Evolutionary conservation across 2,329 filamentous ascomycete species (phyloP).

Genomic region (Ophiostoma tasmaniense): DNA sequence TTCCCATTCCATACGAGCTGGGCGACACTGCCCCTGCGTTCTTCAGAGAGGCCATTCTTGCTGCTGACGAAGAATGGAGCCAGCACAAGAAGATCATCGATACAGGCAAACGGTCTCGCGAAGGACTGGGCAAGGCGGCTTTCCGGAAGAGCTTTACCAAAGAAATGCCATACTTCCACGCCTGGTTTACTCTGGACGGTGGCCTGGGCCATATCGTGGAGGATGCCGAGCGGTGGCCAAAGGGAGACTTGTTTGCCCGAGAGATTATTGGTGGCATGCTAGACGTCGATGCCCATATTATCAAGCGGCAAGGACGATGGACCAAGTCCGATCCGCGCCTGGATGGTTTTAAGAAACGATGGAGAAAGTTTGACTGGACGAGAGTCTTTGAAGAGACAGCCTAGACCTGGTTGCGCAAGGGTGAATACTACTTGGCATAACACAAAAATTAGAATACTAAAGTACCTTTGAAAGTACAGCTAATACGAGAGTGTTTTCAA

Average conservation of each 20-base stretch:
- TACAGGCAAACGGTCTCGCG: conserved; percentile 57
- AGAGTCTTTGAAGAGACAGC: conserved; percentile 41
- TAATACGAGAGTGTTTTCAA: neutral
- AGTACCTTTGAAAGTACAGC: neutral
- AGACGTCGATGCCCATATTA: conserved; percentile 68
- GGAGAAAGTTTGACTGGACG: conserved; percentile 90
- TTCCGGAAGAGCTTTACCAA: conserved; percentile 79
- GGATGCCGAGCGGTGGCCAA: conserved; percentile 75
- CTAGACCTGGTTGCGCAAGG: neutral
- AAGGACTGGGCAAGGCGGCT: conserved; percentile 66
- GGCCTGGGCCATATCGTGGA: conserved; percentile 90
- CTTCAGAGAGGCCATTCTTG: conserved; percentile 88
- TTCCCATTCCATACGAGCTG: conserved; percentile 84
- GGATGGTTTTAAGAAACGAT: conserved; percentile 72
- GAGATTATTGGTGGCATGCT: conserved; percentile 91
- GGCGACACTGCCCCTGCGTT: conserved; percentile 88
- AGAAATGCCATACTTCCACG: conserved; percentile 98
- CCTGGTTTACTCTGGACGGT: conserved; percentile 88
- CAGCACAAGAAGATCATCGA: conserved; percentile 95
- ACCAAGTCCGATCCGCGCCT: conserved; percentile 57
- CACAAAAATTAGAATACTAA: neutral
- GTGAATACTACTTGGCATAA: neutral
- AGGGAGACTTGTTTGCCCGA: conserved; percentile 83
- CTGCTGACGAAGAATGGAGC: conserved; percentile 84
- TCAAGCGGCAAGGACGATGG: conserved; percentile 90